These are phyloP conservation scores for Scleroderma bovista DNA, from an alignment of 768 basidiomycete species.

Conservation along the genomic window DNA sequence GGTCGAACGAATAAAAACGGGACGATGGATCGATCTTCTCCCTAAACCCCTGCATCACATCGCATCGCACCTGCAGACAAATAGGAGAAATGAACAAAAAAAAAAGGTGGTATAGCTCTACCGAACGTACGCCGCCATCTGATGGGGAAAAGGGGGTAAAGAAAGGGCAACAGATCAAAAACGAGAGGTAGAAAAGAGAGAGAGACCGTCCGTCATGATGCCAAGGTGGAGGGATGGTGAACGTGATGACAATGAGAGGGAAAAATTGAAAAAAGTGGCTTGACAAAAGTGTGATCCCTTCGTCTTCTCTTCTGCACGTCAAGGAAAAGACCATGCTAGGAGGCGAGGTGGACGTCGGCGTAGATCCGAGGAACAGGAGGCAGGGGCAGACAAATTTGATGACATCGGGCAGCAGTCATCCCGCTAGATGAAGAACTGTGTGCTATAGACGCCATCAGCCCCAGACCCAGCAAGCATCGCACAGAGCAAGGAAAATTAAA, in stretches of 20 bases:
- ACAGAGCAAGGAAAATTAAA: conserved; percentile 8
- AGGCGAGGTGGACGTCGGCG: too few relatives aligned
- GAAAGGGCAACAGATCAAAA: too few relatives aligned
- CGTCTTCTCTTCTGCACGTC: too few relatives aligned
- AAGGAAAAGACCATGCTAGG: too few relatives aligned
- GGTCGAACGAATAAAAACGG: not conserved
- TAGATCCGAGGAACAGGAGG: conserved; percentile 12
- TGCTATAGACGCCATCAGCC: conserved; percentile 38
- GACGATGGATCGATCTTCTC: not conserved
- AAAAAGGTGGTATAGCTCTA: not conserved
- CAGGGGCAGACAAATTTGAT: conserved; percentile 19
- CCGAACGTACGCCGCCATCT: not conserved
- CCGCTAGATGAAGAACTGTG: conserved; percentile 75
- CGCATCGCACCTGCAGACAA: not conserved
- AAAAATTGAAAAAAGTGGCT: not conserved
- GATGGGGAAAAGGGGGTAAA: not conserved
- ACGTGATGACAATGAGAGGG: not conserved
- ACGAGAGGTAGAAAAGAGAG: too few relatives aligned
- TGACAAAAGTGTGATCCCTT: not conserved
- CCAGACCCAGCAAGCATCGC: not conserved
- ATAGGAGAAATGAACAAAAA: not conserved
- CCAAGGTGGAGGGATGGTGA: not conserved
- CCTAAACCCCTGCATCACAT: not conserved
- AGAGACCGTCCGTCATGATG: not conserved
- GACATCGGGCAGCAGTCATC: conserved; percentile 7